These are phyloP conservation scores for Acanthochlamys bracteata DNA, from an alignment of 106 monocot species.

Conservation along the genomic window DNA sequence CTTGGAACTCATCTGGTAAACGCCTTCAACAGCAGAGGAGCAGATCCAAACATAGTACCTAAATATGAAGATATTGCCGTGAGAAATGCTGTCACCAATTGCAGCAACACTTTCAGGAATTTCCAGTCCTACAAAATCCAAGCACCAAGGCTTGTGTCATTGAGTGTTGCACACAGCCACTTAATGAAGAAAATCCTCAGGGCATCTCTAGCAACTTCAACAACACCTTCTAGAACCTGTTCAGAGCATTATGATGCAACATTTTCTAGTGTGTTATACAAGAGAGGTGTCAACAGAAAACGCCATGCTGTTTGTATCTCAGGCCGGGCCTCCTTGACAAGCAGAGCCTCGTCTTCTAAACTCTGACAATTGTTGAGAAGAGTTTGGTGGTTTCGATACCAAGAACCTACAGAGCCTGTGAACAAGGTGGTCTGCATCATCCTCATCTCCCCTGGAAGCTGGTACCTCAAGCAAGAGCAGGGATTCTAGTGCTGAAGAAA, in stretches of 20 bases:
- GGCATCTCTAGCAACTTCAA: slow-evolving; percentile 88
- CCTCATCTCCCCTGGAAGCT: slow-evolving; percentile 88
- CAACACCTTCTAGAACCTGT: slow-evolving; percentile 97
- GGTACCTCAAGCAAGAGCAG: slow-evolving; percentile 90
- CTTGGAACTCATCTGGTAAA: too few relatives aligned
- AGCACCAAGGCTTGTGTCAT: slow-evolving; percentile 70
- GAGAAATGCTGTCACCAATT: too few relatives aligned
- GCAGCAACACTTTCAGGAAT: too few relatives aligned
- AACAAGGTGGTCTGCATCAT: slow-evolving; percentile 94
- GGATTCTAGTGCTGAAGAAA: slow-evolving; percentile 90
- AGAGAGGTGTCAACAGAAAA: slow-evolving; percentile 85
- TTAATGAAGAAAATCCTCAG: slow-evolving; percentile 90
- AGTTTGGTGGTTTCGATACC: slow-evolving; percentile 89
- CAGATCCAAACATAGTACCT: too few relatives aligned
- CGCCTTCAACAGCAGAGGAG: too few relatives aligned
- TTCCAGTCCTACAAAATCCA: too few relatives aligned
- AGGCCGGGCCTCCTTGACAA: slow-evolving; percentile 95
- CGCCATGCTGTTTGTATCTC: slow-evolving; percentile 93
- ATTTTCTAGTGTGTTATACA: slow-evolving; percentile 83
- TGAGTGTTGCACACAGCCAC: slow-evolving; percentile 82
- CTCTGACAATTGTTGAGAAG: slow-evolving; percentile 75
- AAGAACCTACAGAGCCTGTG: slow-evolving; percentile 86
- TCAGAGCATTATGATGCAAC: slow-evolving; percentile 94
- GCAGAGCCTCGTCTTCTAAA: slow-evolving; percentile 81
- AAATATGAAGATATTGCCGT: too few relatives aligned